phyloP scores from a whole-genome alignment of 805 yeast genomes.

The Saccharomycopsis fodiens region DNA sequence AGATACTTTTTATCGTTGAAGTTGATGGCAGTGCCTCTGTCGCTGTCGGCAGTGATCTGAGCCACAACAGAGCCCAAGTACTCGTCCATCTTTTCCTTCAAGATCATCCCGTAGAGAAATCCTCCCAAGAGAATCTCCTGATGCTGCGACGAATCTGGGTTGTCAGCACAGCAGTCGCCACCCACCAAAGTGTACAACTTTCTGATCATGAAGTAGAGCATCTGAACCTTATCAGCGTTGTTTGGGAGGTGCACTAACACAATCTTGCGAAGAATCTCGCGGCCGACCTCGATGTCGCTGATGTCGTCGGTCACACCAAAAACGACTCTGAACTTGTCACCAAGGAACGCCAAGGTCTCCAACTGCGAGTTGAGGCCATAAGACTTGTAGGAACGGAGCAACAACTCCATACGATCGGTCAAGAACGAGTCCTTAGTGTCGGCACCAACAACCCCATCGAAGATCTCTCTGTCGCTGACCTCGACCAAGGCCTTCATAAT shows the following conservation, averaged over 20 bases:
- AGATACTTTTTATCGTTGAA: constrained; percentile 81
- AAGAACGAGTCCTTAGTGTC: constrained; percentile 84
- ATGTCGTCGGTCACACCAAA: constrained; percentile 84
- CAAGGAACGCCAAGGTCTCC: constrained; percentile 89
- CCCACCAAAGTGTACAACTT: constrained; percentile 91
- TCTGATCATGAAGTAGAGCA: constrained; percentile 90
- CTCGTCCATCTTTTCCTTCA: constrained; percentile 95
- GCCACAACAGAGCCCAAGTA: constrained; percentile 64
- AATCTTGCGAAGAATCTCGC: constrained; percentile 71
- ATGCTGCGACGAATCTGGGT: constrained; percentile 99
- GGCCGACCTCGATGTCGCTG: constrained; percentile 86
- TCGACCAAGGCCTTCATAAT: constrained; percentile 83
- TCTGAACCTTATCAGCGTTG: constrained; percentile 72
- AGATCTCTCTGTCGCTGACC: constrained; percentile 89
- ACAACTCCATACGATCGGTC: constrained; percentile 94
- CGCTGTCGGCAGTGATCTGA: constrained; percentile 73
- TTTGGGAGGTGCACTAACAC: constrained; percentile 81
- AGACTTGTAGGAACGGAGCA: constrained; percentile 79
- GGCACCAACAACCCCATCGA: constrained; percentile 91
- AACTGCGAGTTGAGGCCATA: constrained; percentile 72
- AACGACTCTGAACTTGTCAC: constrained; percentile 92
- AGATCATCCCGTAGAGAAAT: constrained; percentile 90
- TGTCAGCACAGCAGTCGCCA: constrained; percentile 94
- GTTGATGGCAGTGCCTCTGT: constrained; percentile 73
- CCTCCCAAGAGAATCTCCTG: constrained; percentile 96